Conservation (phyloP, 2,329 filamentous ascomycete genomes). For the Lecanicillium sp. region DNA sequence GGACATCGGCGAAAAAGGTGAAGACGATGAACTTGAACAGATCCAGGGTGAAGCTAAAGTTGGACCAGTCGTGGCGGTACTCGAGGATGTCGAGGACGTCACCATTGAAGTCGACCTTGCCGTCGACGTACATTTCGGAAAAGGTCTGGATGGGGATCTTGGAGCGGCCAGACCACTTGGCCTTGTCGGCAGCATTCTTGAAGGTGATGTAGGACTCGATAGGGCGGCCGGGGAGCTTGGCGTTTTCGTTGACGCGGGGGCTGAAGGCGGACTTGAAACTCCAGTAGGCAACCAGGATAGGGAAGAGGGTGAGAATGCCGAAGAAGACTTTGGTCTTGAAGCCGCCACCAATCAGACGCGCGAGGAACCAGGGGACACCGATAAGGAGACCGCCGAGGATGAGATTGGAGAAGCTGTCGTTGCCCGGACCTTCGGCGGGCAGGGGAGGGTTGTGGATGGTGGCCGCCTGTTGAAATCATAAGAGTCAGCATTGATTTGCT, state of each 20-base stretch:
- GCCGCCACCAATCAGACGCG: slow-evolving; percentile 78
- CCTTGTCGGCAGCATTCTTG: slow-evolving; percentile 52
- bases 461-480: slow-evolving; percentile 17
- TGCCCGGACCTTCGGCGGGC: slow-evolving; percentile 78
- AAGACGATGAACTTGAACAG: slow-evolving; percentile 85
- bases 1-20: slow-evolving; percentile 79
- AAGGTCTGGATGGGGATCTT: slow-evolving; percentile 91
- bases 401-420: slow-evolving; percentile 80
- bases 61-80: slow-evolving; percentile 95
- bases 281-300: slow-evolving; percentile 79
- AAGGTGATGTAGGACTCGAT: slow-evolving; percentile 88
- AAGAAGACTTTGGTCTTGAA: slow-evolving; percentile 89
- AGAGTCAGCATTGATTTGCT: neutral
- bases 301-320: slow-evolving; percentile 66
- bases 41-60: slow-evolving; percentile 79
- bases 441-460: slow-evolving; percentile 94
- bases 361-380: slow-evolving; percentile 68
- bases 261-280: slow-evolving; percentile 69
- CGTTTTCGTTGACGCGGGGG: slow-evolving; percentile 90
- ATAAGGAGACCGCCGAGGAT: slow-evolving; percentile 63
- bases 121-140: slow-evolving; percentile 96
- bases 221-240: slow-evolving; percentile 72
- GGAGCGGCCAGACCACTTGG: slow-evolving; percentile 66
- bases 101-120: slow-evolving; percentile 90
- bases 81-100: slow-evolving; percentile 84